Evolutionary conservation across 495 filamentous ascomycete species (phyloP).

Genomic region (Darksidea phi): DNA sequence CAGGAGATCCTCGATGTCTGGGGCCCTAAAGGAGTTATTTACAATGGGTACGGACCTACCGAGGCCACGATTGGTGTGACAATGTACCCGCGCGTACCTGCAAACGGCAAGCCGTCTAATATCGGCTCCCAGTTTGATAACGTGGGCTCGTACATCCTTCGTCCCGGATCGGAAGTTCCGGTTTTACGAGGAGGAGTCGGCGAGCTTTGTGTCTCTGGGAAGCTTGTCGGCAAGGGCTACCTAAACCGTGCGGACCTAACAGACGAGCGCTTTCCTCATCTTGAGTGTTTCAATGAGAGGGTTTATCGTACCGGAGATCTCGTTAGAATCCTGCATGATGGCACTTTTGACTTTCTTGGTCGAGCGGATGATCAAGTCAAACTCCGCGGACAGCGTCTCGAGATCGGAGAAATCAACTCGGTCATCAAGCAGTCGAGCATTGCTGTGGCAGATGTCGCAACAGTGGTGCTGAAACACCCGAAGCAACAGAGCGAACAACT

Average conservation of each 20-base stretch:
- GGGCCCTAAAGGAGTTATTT: constrained; percentile 63
- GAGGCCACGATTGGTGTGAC: constrained; percentile 88
- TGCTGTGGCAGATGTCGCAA: constrained; percentile 58
- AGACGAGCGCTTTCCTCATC: constrained; percentile 58
- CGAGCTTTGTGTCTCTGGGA: constrained; percentile 83
- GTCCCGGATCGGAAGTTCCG: constrained; percentile 62
- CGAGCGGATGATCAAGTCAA: constrained; percentile 80
- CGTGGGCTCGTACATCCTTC: constrained; percentile 77
- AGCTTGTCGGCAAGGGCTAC: constrained; percentile 84
- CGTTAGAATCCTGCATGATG: constrained; percentile 68
- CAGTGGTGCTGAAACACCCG: constrained; percentile 63
- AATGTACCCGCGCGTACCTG: constrained; percentile 70
- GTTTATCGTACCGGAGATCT: constrained; percentile 81
- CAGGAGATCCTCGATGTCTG: constrained; percentile 71
- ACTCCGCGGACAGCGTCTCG: constrained; percentile 72
- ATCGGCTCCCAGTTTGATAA: constrained; percentile 83
- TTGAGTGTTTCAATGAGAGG: constrained; percentile 51
- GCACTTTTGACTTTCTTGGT: constrained; percentile 69
- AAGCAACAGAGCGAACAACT: constrained; percentile 65
- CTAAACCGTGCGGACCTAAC: constrained; percentile 73
- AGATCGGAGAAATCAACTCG: constrained; percentile 74
- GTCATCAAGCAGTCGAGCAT: constrained; percentile 54
- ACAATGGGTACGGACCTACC: constrained; percentile 82
- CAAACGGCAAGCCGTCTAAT: constrained; percentile 73
- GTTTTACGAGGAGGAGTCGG: constrained; percentile 78